phyloP scores from a whole-genome alignment of 768 basidiomycete species.

The Thelephora aurantiotincta region DNA sequence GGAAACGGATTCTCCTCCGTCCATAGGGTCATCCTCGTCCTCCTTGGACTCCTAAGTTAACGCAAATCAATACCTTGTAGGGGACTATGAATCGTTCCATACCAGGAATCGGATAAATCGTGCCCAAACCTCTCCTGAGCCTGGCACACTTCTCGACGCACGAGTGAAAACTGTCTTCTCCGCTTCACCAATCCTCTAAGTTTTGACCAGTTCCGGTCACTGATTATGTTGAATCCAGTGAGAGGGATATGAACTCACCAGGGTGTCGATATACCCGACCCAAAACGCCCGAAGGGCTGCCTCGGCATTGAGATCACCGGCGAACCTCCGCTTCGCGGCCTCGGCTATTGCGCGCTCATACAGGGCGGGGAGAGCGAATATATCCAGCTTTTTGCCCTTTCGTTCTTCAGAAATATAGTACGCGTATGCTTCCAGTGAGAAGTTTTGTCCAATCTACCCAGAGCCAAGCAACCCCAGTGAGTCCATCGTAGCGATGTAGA shows the following conservation, averaged over 20 bases:
- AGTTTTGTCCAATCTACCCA: conserved; percentile 10
- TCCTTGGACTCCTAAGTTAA: conserved; percentile 27
- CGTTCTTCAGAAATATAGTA: conserved; percentile 52
- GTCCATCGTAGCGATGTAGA: not conserved
- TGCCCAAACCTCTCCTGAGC: conserved; percentile 68
- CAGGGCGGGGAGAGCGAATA: conserved; percentile 38
- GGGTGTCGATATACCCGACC: conserved; percentile 55
- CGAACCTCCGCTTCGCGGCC: conserved; percentile 44
- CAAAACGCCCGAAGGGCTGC: conserved; percentile 52
- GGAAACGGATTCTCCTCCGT: conserved; percentile 2
- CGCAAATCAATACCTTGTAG: no score
- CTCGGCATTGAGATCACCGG: conserved; percentile 41
- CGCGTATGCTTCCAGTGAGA: conserved; percentile 45
- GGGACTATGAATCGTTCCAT: not conserved
- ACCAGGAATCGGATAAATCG: conserved; percentile 64
- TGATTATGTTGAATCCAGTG: not conserved
- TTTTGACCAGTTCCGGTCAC: not conserved
- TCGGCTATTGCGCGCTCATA: conserved; percentile 70
- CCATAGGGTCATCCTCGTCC: conserved; percentile 16
- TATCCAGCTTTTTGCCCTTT: conserved; percentile 42
- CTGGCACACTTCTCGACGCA: conserved; percentile 60
- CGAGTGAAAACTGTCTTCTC: conserved; percentile 33
- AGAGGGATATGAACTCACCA: conserved; percentile 34
- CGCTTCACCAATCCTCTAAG: conserved; percentile 12
- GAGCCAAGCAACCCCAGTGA: conserved; percentile 11